Evolutionary conservation across 2,329 filamentous ascomycete genomes (phyloP).

Genomic region (Nemania bipapillata): DNA sequence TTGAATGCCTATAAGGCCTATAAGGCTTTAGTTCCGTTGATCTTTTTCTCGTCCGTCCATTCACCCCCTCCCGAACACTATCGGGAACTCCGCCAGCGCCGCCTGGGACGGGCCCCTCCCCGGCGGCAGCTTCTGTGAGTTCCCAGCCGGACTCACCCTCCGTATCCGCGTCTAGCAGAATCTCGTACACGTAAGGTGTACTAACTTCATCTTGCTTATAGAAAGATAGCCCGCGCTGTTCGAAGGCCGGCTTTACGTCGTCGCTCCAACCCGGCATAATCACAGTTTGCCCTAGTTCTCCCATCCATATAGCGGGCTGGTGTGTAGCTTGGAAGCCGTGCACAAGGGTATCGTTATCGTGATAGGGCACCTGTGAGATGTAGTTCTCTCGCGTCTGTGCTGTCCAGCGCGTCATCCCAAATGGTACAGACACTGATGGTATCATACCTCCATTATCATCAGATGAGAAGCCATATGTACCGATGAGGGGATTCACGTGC

Average conservation of each 20-base stretch:
- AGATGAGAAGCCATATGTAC: constrained; percentile 49
- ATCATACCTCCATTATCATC: constrained; percentile 54
- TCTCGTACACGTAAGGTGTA: constrained; percentile 60
- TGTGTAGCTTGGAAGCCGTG: constrained; percentile 63
- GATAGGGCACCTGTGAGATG: constrained; percentile 61
- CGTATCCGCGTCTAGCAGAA: constrained; percentile 55
- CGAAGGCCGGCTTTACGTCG: constrained; percentile 52
- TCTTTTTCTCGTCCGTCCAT: constrained; percentile 53
- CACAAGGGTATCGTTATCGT: constrained; percentile 56
- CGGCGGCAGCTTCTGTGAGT: constrained; percentile 50
- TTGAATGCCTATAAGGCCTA: constrained; percentile 39
- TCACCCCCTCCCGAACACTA: constrained; percentile 53
- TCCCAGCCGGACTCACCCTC: constrained; percentile 51
- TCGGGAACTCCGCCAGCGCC: constrained; percentile 55
- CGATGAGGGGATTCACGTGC: constrained; percentile 52
- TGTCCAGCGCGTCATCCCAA: constrained; percentile 65
- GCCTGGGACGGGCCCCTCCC: constrained; percentile 54
- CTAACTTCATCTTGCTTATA: constrained; percentile 57
- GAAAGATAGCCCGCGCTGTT: constrained; percentile 56
- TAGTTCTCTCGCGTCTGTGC: constrained; percentile 61
- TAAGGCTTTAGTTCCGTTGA: constrained; percentile 28
- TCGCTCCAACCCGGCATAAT: constrained; percentile 54
- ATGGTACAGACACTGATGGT: constrained; percentile 54
- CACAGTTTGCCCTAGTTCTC: constrained; percentile 60
- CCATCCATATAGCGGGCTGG: constrained; percentile 65